A percentile compares a stretch with the other conserved stretches of the same genome.
phyloP scores from a whole-genome alignment of 345 rosid genomes.

The Eucalyptus tenuipes region DNA sequence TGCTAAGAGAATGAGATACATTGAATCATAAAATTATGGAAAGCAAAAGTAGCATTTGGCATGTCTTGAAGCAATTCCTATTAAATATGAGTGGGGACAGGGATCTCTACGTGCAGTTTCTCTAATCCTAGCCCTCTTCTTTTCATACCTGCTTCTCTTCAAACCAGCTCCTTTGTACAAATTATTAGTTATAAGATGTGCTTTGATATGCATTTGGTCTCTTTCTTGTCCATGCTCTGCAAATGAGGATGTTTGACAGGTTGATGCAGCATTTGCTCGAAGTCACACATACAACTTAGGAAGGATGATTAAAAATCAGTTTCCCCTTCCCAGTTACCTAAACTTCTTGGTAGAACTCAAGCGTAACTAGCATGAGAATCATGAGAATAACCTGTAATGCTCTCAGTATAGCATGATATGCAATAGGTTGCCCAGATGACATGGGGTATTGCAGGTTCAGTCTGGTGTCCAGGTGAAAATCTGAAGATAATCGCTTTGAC shows the following conservation, averaged over 20 bases:
- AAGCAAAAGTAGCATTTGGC: slow-evolving; percentile 70
- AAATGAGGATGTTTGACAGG: slow-evolving; percentile 1
- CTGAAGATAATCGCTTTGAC: neutral
- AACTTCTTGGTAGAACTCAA: neutral
- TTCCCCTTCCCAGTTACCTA: slow-evolving; percentile 58
- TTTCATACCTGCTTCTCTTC: slow-evolving; percentile 51
- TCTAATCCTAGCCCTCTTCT: slow-evolving; percentile 43
- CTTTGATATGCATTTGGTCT: neutral
- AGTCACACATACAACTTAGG: slow-evolving; percentile 89
- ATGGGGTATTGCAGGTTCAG: neutral
- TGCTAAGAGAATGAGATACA: no score
- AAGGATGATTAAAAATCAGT: slow-evolving; percentile 65
- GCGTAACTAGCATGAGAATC: neutral
- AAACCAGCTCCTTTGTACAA: slow-evolving; percentile 95
- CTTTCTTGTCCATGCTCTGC: neutral
- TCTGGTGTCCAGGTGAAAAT: neutral
- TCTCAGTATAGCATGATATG: neutral
- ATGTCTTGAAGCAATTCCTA: slow-evolving; percentile 85
- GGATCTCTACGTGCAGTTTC: slow-evolving; percentile 86
- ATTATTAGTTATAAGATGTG: neutral
- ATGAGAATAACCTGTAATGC: neutral
- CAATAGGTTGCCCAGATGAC: neutral
- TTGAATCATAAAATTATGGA: no score
- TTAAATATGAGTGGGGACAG: slow-evolving; percentile 91
- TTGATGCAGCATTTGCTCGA: slow-evolving; percentile 84